phyloP scores from a whole-genome alignment of 2,329 filamentous ascomycete species.

The Paecilomyces sp. region DNA sequence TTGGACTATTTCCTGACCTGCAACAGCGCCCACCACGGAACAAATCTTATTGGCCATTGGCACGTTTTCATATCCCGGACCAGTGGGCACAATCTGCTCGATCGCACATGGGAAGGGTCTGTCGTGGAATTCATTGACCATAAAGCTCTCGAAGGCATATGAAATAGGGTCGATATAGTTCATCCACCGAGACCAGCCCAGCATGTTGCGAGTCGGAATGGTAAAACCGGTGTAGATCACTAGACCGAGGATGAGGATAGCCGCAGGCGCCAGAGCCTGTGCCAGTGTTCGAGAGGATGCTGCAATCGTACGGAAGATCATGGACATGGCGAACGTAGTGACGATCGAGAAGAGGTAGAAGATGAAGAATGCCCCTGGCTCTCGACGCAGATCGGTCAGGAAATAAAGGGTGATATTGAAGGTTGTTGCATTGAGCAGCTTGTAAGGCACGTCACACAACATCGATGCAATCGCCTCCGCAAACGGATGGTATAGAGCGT shows the following conservation, averaged over 20 bases:
- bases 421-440: slow-evolving; percentile 60
- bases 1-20: slow-evolving; percentile 23
- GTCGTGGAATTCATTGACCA: slow-evolving; percentile 25
- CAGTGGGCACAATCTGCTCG: slow-evolving; percentile 9
- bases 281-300: slow-evolving; percentile 38
- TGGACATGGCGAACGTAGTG: slow-evolving; percentile 55
- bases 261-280: slow-evolving; percentile 45
- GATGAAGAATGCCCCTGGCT: slow-evolving; percentile 73
- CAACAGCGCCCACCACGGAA: slow-evolving; percentile 10
- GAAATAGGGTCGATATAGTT: slow-evolving; percentile 24
- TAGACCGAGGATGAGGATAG: slow-evolving; percentile 21
- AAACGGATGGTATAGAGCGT: slow-evolving; percentile 83
- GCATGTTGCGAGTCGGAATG: slow-evolving; percentile 36
- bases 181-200: slow-evolving; percentile 44
- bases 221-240: slow-evolving; percentile 31
- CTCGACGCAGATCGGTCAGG: slow-evolving; percentile 71
- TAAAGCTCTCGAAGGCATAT: slow-evolving; percentile 23
- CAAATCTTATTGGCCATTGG: slow-evolving; percentile 16
- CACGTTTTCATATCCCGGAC: slow-evolving; percentile 14
- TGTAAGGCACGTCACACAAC: slow-evolving; percentile 77
- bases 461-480: slow-evolving; percentile 84
- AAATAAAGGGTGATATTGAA: slow-evolving; percentile 84
- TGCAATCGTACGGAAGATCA: slow-evolving; percentile 79
- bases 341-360: slow-evolving; percentile 71
- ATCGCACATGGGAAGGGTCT: slow-evolving; percentile 21